These are phyloP conservation scores for Tephrocybe sp. DNA, from an alignment of 768 basidiomycete genomes.

Conservation along the genomic window DNA sequence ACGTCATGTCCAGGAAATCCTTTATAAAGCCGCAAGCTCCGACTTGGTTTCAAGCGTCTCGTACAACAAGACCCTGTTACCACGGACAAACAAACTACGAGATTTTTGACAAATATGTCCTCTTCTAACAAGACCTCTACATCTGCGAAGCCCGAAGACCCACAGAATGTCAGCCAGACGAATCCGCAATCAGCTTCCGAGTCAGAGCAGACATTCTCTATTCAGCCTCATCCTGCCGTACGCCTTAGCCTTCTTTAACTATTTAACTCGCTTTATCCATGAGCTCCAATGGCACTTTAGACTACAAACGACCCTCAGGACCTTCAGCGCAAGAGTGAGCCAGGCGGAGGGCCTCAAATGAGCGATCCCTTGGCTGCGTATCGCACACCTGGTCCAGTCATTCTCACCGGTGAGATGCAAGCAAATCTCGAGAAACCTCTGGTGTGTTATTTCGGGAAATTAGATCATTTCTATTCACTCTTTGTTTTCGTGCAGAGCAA, in stretches of 20 bases:
- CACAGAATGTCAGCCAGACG: too few species aligned
- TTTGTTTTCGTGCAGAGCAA: slow-evolving; percentile 32
- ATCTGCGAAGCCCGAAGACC: slow-evolving; percentile 1
- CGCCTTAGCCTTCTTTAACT: slow-evolving; percentile 10
- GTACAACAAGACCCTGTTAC: neutral
- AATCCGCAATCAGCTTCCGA: slow-evolving; percentile 11
- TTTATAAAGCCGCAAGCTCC: neutral
- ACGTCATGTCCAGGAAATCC: neutral
- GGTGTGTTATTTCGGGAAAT: slow-evolving; percentile 29
- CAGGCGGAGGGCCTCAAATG: slow-evolving; percentile 31
- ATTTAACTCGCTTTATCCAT: neutral
- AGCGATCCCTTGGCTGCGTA: slow-evolving; percentile 41
- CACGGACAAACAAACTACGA: too few species aligned
- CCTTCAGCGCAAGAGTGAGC: slow-evolving; percentile 32
- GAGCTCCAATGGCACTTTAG: slow-evolving; percentile 24
- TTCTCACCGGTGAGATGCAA: slow-evolving; percentile 42
- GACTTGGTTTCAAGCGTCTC: neutral
- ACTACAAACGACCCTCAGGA: slow-evolving; percentile 61
- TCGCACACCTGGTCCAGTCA: slow-evolving; percentile 48
- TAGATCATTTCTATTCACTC: neutral
- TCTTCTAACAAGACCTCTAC: slow-evolving; percentile 8
- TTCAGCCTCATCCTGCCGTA: slow-evolving; percentile 64
- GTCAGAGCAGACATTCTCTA: slow-evolving; percentile 42
- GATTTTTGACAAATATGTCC: neutral
- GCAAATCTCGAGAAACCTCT: slow-evolving; percentile 44